Conservation (phyloP, 2,329 filamentous ascomycete genomes). For the Phaeosphaeria sp. region DNA sequence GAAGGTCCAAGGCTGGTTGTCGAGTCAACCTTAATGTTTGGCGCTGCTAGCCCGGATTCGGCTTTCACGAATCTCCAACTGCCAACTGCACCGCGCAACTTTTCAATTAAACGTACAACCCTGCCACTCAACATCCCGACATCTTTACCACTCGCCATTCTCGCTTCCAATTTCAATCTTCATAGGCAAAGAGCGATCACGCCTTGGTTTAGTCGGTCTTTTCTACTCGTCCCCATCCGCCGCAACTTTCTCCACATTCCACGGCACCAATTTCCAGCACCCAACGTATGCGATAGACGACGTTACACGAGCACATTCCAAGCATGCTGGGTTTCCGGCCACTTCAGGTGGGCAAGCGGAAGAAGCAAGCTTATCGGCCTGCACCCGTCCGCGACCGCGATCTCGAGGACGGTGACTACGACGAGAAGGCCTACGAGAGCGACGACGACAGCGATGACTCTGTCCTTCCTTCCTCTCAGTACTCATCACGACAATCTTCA, state of each 20-base stretch:
- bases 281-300: background rate
- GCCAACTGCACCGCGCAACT: background rate
- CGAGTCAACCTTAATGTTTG: background rate
- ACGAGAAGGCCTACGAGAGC: constrained; percentile 50
- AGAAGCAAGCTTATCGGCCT: constrained; percentile 40
- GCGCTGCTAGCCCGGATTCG: background rate
- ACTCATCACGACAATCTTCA: constrained; percentile 61
- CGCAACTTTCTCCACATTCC: background rate
- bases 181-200: too few relatives aligned
- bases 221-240: background rate
- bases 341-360: constrained; percentile 47
- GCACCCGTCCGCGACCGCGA: constrained; percentile 38
- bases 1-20: background rate
- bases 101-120: background rate
- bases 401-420: constrained; percentile 40
- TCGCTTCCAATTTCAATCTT: too few relatives aligned
- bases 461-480: constrained; percentile 53
- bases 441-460: constrained; percentile 44
- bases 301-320: background rate
- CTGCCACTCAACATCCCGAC: background rate
- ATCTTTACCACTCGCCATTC: background rate
- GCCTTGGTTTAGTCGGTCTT: too few relatives aligned
- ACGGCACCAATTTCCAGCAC: background rate
- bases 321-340: constrained; percentile 47
- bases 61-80: background rate